A percentile compares a stretch with the other conserved stretches of the same genome.
These are phyloP conservation scores for Tetrapisispora phaffii DNA, from an alignment of 805 yeast genomes.

Conservation along the genomic window DNA sequence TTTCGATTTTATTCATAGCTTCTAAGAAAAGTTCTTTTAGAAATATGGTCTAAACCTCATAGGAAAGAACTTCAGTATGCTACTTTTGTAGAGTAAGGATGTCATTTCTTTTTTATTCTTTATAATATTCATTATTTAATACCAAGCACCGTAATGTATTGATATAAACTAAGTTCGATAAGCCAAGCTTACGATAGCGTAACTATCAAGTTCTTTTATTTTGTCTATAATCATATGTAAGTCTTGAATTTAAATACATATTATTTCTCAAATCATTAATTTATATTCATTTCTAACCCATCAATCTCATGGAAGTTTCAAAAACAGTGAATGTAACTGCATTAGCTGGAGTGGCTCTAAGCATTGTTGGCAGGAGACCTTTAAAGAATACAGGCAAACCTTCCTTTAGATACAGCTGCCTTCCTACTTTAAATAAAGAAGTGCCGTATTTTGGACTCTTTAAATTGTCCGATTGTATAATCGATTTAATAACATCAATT, in stretches of 20 bases:
- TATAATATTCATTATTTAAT: too few species aligned
- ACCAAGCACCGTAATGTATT: too few species aligned
- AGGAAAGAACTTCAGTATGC: too few species aligned
- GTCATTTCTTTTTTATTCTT: too few species aligned
- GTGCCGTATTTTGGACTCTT: constrained; percentile 36
- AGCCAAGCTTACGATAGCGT: too few species aligned
- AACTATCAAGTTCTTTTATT: background rate
- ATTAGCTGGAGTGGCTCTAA: constrained; percentile 97
- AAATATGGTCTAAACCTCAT: too few species aligned
- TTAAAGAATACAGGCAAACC: constrained; percentile 76
- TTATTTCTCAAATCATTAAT: too few species aligned
- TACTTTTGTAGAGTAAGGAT: too few species aligned
- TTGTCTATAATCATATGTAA: background rate
- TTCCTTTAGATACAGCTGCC: constrained; percentile 40
- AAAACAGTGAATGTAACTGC: constrained; percentile 94
- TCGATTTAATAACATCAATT: constrained; percentile 82
- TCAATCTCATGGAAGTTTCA: constrained; percentile 71
- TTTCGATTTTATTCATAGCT: too few species aligned
- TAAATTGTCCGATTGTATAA: constrained; percentile 47
- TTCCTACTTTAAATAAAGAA: constrained; percentile 40
- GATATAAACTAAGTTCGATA: too few species aligned
- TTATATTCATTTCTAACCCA: constrained; percentile 31
- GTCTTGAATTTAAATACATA: too few species aligned
- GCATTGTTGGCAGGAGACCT: constrained; percentile 85
- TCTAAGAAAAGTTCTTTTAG: too few species aligned